Evolutionary conservation across 2,329 filamentous ascomycete species (phyloP), one percentile per base, ranked within the genome.

Genomic region (Fusarium sacchari): DNA sequence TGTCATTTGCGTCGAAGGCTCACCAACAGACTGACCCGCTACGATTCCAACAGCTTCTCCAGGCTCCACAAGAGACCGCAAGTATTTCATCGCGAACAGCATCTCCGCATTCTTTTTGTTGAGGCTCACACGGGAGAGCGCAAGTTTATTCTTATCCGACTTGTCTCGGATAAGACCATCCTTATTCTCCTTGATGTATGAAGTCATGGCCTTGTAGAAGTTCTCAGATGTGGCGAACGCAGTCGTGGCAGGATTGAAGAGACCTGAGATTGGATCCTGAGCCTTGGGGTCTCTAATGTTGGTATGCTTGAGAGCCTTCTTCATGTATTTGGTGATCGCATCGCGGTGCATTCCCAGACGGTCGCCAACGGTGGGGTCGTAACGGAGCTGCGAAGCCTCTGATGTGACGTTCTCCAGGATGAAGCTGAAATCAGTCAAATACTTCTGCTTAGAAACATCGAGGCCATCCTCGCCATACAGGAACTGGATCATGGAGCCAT

Each of bases 1-100:
- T 13, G 97, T 99, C 97, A 99, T 99, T 82, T 99, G 96, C 17
- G 96, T 99, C 6, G 95, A 98, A 14, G 97, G 96, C 81, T 99
- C 97, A 80, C 96, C 96, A 46, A 99, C 92, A 37, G 96, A 98
- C 83, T 99, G 96, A 15, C 95, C 95, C 57, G 97, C 97, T 67
- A 99, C 94, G 72, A 99, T 97, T 75, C 96, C 96, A 32, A 99
- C 95, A 32, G 96, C 96, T 84, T 99, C 97, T 50, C 96, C 96
- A 34, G 96, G 94, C 78, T 99, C 96, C 30, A 98, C 93, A 14
- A 98, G 88, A 5, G 95, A 97, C 76, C 92, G 93, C 75, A 98
- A 88, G 79, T 98, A 99, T 81, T 98, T 97, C 80, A 97, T 91
- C 71, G 96, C 92, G 80, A 98, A 91, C 55, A 98, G 88, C 67